phyloP scores from a whole-genome alignment of 495 filamentous ascomycete genomes.

The Aspergillus biplanus region DNA sequence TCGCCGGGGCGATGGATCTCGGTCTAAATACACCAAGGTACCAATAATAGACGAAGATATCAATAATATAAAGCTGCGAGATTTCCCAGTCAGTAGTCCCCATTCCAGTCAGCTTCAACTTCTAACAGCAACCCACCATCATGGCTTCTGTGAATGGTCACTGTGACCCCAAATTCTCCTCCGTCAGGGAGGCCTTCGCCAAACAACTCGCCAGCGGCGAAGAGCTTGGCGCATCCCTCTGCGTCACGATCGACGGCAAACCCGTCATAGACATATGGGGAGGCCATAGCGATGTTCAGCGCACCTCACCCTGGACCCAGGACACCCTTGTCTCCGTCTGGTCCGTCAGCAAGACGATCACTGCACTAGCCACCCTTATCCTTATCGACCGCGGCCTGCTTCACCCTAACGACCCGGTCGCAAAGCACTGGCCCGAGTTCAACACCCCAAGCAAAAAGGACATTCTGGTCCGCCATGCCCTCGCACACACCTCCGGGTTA shows the following conservation, averaged over 20 bases:
- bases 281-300: conserved; percentile 36
- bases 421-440: conserved; percentile 53
- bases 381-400: conserved; percentile 47
- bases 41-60: no score
- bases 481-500: conserved; percentile 44
- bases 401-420: conserved; percentile 39
- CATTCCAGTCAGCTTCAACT: background rate
- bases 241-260: conserved; percentile 45
- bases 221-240: conserved; percentile 48
- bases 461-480: conserved; percentile 44
- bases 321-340: conserved; percentile 46
- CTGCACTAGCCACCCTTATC: conserved; percentile 38
- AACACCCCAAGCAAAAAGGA: conserved; percentile 44
- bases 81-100: background rate
- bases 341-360: conserved; percentile 47
- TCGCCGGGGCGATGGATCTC: no score
- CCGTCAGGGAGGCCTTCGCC: conserved; percentile 36
- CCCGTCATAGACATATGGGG: conserved; percentile 53
- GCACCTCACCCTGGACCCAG: conserved; percentile 38
- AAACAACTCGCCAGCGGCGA: conserved; percentile 30
- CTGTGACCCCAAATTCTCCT: conserved; percentile 40
- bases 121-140: conserved; percentile 2
- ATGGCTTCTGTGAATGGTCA: conserved; percentile 41
- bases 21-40: no score
- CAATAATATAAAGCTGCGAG: background rate